These are phyloP conservation scores for Xenosphaeropsis pyriputrescens DNA, from an alignment of 2,329 filamentous ascomycete species.

Conservation along the genomic window DNA sequence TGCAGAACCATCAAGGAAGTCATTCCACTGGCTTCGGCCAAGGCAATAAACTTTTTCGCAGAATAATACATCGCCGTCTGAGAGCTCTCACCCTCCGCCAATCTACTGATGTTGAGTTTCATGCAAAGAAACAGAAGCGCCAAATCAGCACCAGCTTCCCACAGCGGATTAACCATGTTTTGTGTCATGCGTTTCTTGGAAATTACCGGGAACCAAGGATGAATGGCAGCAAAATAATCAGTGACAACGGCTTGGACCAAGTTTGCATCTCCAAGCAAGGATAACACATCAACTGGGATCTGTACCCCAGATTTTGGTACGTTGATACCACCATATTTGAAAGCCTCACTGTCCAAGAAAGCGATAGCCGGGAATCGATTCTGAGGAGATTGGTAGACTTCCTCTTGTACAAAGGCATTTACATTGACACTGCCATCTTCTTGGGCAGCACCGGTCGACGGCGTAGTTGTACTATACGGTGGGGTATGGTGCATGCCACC, in stretches of 20 bases:
- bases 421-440: background rate
- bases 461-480: slow-evolving; percentile 12
- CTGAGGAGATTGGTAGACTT: slow-evolving; percentile 9
- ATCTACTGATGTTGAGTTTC: slow-evolving; percentile 25
- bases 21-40: slow-evolving; percentile 25
- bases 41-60: slow-evolving; percentile 24
- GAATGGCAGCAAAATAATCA: slow-evolving; percentile 27
- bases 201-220: slow-evolving; percentile 32
- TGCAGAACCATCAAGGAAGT: slow-evolving; percentile 28
- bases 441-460: slow-evolving; percentile 5
- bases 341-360: slow-evolving; percentile 27
- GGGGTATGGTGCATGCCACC: slow-evolving; percentile 8
- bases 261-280: slow-evolving; percentile 22
- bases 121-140: slow-evolving; percentile 32
- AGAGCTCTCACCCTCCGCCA: slow-evolving; percentile 19
- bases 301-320: slow-evolving; percentile 23
- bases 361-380: slow-evolving; percentile 25
- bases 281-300: slow-evolving; percentile 23
- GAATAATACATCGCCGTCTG: slow-evolving; percentile 25
- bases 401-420: background rate
- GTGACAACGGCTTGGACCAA: slow-evolving; percentile 22
- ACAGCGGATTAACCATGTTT: slow-evolving; percentile 23
- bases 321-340: slow-evolving; percentile 19
- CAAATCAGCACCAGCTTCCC: slow-evolving; percentile 28
- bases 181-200: slow-evolving; percentile 26